Conservation (phyloP, 78 protist species). For the Cavenderia fasciculata region DNA sequence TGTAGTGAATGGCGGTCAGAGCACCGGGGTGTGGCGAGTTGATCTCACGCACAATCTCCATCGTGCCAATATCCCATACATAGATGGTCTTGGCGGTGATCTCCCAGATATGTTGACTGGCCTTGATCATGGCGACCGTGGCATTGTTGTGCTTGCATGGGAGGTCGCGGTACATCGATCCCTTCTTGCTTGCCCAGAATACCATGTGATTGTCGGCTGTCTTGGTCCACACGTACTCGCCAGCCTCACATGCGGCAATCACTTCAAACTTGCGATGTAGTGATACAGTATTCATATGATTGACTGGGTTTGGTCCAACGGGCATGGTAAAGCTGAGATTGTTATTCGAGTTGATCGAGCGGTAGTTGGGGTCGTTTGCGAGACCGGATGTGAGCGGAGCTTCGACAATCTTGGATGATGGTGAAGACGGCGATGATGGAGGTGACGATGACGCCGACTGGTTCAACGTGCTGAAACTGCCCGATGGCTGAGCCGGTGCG, state of each 20-base stretch:
- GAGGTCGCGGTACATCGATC: conserved; percentile 20
- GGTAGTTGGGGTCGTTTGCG: background rate
- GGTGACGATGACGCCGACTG: too few species aligned
- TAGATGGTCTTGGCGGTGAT: conserved; percentile 18
- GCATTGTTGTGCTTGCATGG: conserved; percentile 37
- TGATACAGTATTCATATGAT: conserved; percentile 13
- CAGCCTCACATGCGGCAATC: conserved; percentile 62
- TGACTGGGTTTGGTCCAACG: conserved; percentile 26
- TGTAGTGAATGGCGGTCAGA: background rate
- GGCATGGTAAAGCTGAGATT: background rate
- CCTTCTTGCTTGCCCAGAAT: conserved; percentile 72
- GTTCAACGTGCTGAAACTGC: too few species aligned
- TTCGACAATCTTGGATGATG: background rate
- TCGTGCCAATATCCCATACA: conserved; percentile 72
- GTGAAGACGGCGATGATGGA: background rate
- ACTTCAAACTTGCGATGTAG: conserved; percentile 56
- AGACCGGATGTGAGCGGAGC: background rate
- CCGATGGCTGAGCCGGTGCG: too few species aligned
- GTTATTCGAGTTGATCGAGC: conserved; percentile 1
- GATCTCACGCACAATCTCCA: conserved; percentile 40
- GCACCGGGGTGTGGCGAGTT: conserved; percentile 12
- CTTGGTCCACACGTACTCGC: conserved; percentile 72
- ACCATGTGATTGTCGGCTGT: conserved; percentile 20
- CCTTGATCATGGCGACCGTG: conserved; percentile 28
- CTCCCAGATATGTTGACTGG: conserved; percentile 55